Percentiles rank a stretch among this genome's conserved stretches.
These are phyloP conservation scores for Bauhinia variegata DNA, from an alignment of 306 rosid species.

Conservation along the genomic window DNA sequence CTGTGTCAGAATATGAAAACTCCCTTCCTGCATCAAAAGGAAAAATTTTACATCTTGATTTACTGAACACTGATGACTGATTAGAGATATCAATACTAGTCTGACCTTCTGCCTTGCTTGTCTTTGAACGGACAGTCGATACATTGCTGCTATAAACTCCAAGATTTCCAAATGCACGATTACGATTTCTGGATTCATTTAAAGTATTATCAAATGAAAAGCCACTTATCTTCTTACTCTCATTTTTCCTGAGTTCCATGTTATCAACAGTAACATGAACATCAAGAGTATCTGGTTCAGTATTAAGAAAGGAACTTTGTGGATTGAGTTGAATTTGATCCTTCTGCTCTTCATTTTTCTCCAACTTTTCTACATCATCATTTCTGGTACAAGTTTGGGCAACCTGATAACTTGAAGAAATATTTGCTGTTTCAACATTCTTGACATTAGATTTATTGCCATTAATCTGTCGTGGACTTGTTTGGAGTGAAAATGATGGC, in stretches of 20 bases:
- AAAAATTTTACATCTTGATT: constrained; percentile 31
- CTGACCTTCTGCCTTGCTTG: constrained; percentile 23
- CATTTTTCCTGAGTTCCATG: constrained; percentile 42
- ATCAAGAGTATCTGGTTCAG: constrained; percentile 61
- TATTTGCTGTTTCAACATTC: constrained; percentile 24
- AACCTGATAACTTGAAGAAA: constrained; percentile 34
- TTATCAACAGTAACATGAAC: constrained; percentile 69
- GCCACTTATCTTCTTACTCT: constrained; percentile 37
- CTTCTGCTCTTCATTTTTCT: constrained; percentile 31
- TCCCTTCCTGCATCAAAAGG: constrained; percentile 34
- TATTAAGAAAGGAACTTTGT: constrained; percentile 44
- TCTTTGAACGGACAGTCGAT: constrained; percentile 25
- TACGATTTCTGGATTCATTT: constrained; percentile 29
- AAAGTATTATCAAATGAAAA: constrained; percentile 35
- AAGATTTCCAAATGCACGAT: constrained; percentile 34
- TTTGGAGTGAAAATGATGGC: constrained; percentile 39
- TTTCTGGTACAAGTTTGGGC: constrained; percentile 24
- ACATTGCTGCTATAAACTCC: constrained; percentile 13
- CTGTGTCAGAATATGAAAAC: constrained; percentile 39
- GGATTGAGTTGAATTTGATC: constrained; percentile 31
- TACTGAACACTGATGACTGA: constrained; percentile 8
- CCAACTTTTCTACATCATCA: constrained; percentile 40
- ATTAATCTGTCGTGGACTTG: constrained; percentile 34
- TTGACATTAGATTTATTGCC: constrained; percentile 27
- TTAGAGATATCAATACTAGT: background rate